Percentiles rank a stretch among this genome's conserved stretches.
Conservation (phyloP, 352 stramenopile species). For the Pythium aristosporum region DNA sequence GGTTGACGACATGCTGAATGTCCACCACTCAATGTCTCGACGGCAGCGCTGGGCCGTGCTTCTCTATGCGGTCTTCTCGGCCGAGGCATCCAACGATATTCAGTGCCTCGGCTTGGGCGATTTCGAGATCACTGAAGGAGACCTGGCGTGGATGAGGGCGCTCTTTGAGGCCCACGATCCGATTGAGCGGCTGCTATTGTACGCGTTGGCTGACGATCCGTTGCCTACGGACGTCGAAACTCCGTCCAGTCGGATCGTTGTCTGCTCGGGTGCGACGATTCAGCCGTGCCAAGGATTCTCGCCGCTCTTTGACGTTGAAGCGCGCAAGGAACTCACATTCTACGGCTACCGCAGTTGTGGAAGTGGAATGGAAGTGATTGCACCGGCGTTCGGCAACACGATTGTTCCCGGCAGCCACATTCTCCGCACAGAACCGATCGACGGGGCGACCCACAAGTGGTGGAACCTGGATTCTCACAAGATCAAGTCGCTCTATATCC, state of each 20-base stretch:
- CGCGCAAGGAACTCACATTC: background rate
- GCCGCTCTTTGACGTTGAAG: background rate
- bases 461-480: conserved; percentile 12
- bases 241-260: background rate
- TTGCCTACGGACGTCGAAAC: background rate
- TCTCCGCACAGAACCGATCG: background rate
- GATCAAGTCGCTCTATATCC: conserved; percentile 5
- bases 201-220: background rate
- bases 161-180: conserved; percentile 13
- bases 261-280: background rate
- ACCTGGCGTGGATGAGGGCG: conserved; percentile 9
- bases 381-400: conserved; percentile 3
- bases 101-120: background rate
- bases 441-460: background rate
- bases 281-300: background rate
- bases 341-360: background rate
- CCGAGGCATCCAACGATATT: conserved; percentile 6
- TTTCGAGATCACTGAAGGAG: conserved; percentile 8
- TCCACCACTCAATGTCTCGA: background rate
- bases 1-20: conserved; percentile 1
- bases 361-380: conserved; percentile 1
- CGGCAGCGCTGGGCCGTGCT: conserved; percentile 8
- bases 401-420: background rate
- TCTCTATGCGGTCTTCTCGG: conserved; percentile 6
- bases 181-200: conserved; percentile 9